Evolutionary conservation across 352 stramenopile genomes (phyloP).

Genomic region (Phytophthora sp.): DNA sequence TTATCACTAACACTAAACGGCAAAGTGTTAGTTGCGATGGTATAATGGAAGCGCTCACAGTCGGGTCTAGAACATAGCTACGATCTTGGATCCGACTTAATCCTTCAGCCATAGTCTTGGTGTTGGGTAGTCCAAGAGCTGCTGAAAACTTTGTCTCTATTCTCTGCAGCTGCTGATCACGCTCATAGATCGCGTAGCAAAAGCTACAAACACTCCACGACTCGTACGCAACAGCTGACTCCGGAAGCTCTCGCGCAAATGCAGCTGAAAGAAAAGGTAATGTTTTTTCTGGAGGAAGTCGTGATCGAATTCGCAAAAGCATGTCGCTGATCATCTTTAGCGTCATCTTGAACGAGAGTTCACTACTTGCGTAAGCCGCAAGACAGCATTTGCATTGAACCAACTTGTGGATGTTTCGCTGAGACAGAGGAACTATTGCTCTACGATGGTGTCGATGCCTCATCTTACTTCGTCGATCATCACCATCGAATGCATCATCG

Average conservation of each 20-base stretch:
- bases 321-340: constrained; percentile 90
- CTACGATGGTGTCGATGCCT: constrained; percentile 21
- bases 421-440: constrained; percentile 34
- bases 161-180: constrained; percentile 77
- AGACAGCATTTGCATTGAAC: constrained; percentile 84
- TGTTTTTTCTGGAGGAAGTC: constrained; percentile 52
- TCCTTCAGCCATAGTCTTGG: constrained; percentile 34
- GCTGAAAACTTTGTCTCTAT: constrained; percentile 70
- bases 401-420: constrained; percentile 75
- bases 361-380: constrained; percentile 69
- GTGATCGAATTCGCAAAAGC: constrained; percentile 67
- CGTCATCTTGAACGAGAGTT: constrained; percentile 89
- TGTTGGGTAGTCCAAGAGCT: constrained; percentile 53
- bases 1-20: constrained; percentile 76
- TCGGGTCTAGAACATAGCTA: constrained; percentile 53
- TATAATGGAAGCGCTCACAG: constrained; percentile 43
- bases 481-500: constrained; percentile 26
- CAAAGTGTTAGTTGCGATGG: constrained; percentile 80
- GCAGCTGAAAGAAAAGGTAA: constrained; percentile 56
- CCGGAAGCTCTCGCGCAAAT: constrained; percentile 47
- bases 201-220: constrained; percentile 86
- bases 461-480: constrained; percentile 17
- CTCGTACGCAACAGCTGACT: constrained; percentile 76
- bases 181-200: constrained; percentile 87
- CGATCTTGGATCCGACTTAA: constrained; percentile 59